A percentile compares a stretch with the other conserved stretches of the same genome.
These are phyloP conservation scores for Pichia kluyveri DNA, from an alignment of 805 yeast genomes.

Conservation along the genomic window DNA sequence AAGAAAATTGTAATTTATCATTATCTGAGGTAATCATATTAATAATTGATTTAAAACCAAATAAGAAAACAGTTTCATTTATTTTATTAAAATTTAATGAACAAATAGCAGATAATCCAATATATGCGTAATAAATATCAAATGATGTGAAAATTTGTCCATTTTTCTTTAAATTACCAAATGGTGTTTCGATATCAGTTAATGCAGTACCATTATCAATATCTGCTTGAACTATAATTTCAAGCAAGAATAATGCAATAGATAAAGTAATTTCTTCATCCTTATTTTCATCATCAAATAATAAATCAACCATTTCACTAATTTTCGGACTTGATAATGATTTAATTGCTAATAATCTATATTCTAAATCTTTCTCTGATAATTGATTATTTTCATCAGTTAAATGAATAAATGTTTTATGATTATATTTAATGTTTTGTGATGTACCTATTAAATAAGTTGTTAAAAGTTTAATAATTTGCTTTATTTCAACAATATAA, in stretches of 20 bases:
- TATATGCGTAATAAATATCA: slow-evolving; percentile 37
- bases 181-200: slow-evolving; percentile 13
- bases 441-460: slow-evolving; percentile 29
- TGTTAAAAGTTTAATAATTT: slow-evolving; percentile 20
- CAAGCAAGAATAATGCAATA: slow-evolving; percentile 39
- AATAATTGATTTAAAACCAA: slow-evolving; percentile 29
- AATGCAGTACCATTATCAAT: slow-evolving; percentile 14
- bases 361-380: slow-evolving; percentile 13
- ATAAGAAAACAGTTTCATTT: slow-evolving; percentile 28
- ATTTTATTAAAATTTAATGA: slow-evolving; percentile 28
- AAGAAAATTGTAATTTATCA: slow-evolving; percentile 33
- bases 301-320: slow-evolving; percentile 30
- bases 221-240: slow-evolving; percentile 34
- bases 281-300: slow-evolving; percentile 27
- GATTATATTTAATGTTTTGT: slow-evolving; percentile 16
- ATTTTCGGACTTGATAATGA: slow-evolving; percentile 37
- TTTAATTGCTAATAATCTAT: slow-evolving; percentile 29
- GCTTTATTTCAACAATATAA: slow-evolving; percentile 6
- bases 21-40: slow-evolving; percentile 28
- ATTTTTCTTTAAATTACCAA: slow-evolving; percentile 9
- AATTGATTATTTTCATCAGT: slow-evolving; percentile 6
- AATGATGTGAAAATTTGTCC: slow-evolving; percentile 20
- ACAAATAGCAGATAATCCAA: slow-evolving; percentile 43
- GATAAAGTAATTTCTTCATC: slow-evolving; percentile 27
- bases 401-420: slow-evolving; percentile 15